Evolutionary conservation across 805 yeast species (phyloP).

Genomic region (Candida jianshihensis): DNA sequence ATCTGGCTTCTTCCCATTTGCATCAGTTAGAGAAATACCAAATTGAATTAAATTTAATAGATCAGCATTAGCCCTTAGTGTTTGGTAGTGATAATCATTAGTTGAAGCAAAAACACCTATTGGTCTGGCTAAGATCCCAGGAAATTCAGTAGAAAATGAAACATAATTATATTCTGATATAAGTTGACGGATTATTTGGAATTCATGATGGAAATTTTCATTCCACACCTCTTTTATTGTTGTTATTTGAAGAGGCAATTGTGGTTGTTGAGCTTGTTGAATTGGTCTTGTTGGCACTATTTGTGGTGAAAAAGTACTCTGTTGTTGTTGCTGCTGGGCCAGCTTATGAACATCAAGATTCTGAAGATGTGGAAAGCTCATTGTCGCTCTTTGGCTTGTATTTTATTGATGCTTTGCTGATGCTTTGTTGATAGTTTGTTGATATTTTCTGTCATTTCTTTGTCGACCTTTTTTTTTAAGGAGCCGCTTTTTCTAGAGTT

Average conservation of each 20-base stretch:
- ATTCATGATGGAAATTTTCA: slow-evolving; percentile 60
- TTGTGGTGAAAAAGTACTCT: slow-evolving; percentile 5
- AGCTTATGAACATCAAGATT: slow-evolving; percentile 10
- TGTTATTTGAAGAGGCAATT: slow-evolving; percentile 22
- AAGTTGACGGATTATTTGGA: slow-evolving; percentile 52
- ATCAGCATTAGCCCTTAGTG: slow-evolving; percentile 87
- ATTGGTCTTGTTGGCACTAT: slow-evolving; percentile 12
- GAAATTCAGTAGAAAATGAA: slow-evolving; percentile 85
- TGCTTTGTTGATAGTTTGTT: no score
- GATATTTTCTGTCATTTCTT: no score
- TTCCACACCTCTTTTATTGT: slow-evolving; percentile 70
- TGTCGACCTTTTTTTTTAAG: no score
- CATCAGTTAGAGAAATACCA: slow-evolving; percentile 69
- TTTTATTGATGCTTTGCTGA: not conserved
- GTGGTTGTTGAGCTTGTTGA: slow-evolving; percentile 17
- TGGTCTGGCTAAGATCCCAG: slow-evolving; percentile 94
- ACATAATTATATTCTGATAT: slow-evolving; percentile 51
- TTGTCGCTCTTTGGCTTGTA: no score
- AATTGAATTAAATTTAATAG: slow-evolving; percentile 79
- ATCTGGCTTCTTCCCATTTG: slow-evolving; percentile 63
- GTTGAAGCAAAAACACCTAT: slow-evolving; percentile 88
- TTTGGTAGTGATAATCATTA: slow-evolving; percentile 92
- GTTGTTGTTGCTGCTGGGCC: slow-evolving; percentile 12
- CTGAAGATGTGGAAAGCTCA: slow-evolving; percentile 9
- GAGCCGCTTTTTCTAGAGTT: no score